These are phyloP conservation scores for Apostasia ramifera DNA, from an alignment of 106 monocot species.

Conservation along the genomic window DNA sequence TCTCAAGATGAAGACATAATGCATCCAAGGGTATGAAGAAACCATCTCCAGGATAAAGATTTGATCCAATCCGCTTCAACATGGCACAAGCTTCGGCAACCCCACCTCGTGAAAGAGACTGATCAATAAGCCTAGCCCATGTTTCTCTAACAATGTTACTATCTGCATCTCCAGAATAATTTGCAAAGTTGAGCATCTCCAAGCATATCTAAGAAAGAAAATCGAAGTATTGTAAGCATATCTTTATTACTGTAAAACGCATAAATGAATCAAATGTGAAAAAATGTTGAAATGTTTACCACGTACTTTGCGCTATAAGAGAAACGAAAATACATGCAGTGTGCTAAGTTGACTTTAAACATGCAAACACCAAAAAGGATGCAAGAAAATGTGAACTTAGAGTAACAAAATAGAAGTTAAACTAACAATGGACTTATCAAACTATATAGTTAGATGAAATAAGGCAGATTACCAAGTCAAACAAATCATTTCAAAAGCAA, in stretches of 20 bases:
- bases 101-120: constrained; percentile 87
- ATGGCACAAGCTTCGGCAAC: constrained; percentile 89
- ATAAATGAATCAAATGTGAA: neutral
- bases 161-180: constrained; percentile 91
- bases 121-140: constrained; percentile 91
- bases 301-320: no score
- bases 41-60: constrained; percentile 88
- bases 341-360: no score
- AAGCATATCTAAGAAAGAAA: constrained; percentile 64
- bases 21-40: constrained; percentile 73
- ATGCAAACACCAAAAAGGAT: no score
- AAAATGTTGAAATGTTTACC: no score
- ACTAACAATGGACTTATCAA: no score
- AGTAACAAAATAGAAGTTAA: no score
- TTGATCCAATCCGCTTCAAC: constrained; percentile 79
- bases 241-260: neutral
- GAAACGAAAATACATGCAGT: no score
- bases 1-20: constrained; percentile 96
- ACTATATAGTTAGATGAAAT: no score
- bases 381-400: no score
- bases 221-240: no score
- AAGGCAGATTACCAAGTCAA: no score
- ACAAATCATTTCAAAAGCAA: no score
- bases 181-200: constrained; percentile 98
- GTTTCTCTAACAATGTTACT: constrained; percentile 87